A percentile compares a stretch with the other conserved stretches of the same genome.
phyloP scores from a whole-genome alignment of 1,284 basidiomycete genomes.

The Cutaneotrichosporon sp. region DNA sequence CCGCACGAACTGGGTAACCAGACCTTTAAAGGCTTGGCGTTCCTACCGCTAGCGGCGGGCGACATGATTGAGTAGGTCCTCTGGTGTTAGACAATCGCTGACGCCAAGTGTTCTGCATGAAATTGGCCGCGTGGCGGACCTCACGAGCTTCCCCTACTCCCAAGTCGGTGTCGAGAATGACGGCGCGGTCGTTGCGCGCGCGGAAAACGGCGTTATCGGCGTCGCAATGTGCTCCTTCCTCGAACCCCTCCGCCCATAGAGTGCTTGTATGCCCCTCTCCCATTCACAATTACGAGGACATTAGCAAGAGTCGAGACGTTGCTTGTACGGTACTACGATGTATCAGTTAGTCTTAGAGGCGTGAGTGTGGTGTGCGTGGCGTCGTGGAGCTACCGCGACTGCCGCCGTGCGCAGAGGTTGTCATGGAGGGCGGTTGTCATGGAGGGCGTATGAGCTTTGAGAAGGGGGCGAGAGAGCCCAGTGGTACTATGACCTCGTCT shows the following conservation, averaged over 20 bases:
- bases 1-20: constrained; percentile 27
- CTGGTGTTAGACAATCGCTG: background rate
- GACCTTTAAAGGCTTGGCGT: constrained; percentile 37
- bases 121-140: constrained; percentile 46
- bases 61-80: constrained; percentile 44
- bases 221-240: constrained; percentile 48
- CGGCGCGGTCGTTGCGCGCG: constrained; percentile 44
- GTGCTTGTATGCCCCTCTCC: too few relatives aligned
- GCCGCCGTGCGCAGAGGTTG: too few relatives aligned
- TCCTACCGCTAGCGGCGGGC: constrained; percentile 37
- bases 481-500: too few relatives aligned
- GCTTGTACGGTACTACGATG: too few relatives aligned
- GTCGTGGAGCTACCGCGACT: too few relatives aligned
- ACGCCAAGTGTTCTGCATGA: constrained; percentile 37
- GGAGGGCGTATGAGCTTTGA: too few relatives aligned
- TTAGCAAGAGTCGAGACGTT: too few relatives aligned
- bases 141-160: constrained; percentile 44
- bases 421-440: too few relatives aligned
- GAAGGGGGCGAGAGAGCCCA: too few relatives aligned
- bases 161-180: constrained; percentile 48
- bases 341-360: too few relatives aligned
- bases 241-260: constrained; percentile 30
- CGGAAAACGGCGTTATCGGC: constrained; percentile 39
- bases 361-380: too few relatives aligned
- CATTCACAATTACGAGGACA: too few relatives aligned